Evolutionary conservation across 2,329 filamentous ascomycete species (phyloP), one percentile per base, ranked within the genome.

Genomic region (Lithohypha guttulata): DNA sequence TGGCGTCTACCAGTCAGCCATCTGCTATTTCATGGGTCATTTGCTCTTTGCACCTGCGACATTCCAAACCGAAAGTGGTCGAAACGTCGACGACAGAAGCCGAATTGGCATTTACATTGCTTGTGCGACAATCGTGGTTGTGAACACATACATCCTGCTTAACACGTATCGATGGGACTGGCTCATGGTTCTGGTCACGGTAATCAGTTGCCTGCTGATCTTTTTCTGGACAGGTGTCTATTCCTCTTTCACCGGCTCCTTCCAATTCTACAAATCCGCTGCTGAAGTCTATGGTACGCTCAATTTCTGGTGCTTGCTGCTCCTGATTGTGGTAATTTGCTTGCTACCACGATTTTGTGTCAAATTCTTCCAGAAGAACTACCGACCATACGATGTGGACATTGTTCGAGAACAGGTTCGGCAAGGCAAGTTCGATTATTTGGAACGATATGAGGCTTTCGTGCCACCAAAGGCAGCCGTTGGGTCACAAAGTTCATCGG

Each of bases 111-210:
- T 84, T 38, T 93, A 91, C 59, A 77, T 95, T 51, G 86, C 79
- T 2, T 84, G 84, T 42, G 82, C 84, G 10, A 79, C 84, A 5
- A 79, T 98, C 42, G 65, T 93, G 50, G 80, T 84, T 27, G 93
- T 94, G 68, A 98, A 98, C 61, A 66, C 80, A 43, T 98, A 96
- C 65, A 84, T 98, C 51, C 68, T 98, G 48, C 78, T 96, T 65
- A 98, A 98, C 63, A 93, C 84, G 1, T 96, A 94, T 61, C 77
- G 89, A 44, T 98, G 91, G 91, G 91, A 98, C 59, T 98, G 89
- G 89, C 69, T 98, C 53, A 93, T 93, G 63, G 62, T 87, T 15
- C 66, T 94, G 43, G 80, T 95, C 46, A 81, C 93, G 36, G 63
- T 64, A 17, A 73, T 96, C 59, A 94, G 86, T 62, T 81, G 82